A percentile compares a stretch with the other conserved stretches of the same genome.
Conservation (phyloP, 2,329 filamentous ascomycete species). For the Ploettnerulaceae sp. region DNA sequence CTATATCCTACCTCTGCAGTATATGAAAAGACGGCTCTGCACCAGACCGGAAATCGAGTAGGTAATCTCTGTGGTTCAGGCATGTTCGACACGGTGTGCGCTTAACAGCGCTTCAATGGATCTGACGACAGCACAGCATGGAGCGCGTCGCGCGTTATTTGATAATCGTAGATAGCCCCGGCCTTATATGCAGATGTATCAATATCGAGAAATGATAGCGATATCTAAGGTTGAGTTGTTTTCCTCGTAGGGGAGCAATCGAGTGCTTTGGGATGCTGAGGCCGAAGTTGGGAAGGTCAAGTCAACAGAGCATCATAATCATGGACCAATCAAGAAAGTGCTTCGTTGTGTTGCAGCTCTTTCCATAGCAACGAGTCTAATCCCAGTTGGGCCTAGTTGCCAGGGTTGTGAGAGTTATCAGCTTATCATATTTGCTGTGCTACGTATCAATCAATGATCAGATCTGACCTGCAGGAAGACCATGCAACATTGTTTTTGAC, state of each 20-base stretch:
- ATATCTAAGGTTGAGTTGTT: slow-evolving; percentile 1
- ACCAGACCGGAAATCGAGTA: slow-evolving; percentile 83
- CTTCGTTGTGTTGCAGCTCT: too few species aligned
- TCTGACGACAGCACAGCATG: slow-evolving; percentile 11
- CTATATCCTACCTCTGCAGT: slow-evolving; percentile 63
- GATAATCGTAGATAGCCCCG: background rate
- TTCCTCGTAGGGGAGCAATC: background rate
- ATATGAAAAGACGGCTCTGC: slow-evolving; percentile 87
- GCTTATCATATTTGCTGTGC: background rate
- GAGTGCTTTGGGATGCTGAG: background rate
- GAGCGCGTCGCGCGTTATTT: slow-evolving; percentile 7
- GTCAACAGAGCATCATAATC: background rate
- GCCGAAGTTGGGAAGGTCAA: background rate
- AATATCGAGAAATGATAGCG: background rate
- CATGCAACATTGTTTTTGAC: background rate
- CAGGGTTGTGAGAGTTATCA: too few species aligned
- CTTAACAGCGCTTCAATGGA: slow-evolving; percentile 11
- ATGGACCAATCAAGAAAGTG: slow-evolving; percentile 1
- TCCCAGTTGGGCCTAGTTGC: background rate
- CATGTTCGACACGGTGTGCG: slow-evolving; percentile 37
- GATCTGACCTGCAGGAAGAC: slow-evolving; percentile 4
- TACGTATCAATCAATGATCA: background rate
- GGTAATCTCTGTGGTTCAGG: slow-evolving; percentile 59
- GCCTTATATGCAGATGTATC: background rate
- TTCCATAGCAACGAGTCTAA: background rate